These are phyloP conservation scores for Annulohypoxylon bovei DNA, from an alignment of 495 filamentous ascomycete species.

Conservation along the genomic window DNA sequence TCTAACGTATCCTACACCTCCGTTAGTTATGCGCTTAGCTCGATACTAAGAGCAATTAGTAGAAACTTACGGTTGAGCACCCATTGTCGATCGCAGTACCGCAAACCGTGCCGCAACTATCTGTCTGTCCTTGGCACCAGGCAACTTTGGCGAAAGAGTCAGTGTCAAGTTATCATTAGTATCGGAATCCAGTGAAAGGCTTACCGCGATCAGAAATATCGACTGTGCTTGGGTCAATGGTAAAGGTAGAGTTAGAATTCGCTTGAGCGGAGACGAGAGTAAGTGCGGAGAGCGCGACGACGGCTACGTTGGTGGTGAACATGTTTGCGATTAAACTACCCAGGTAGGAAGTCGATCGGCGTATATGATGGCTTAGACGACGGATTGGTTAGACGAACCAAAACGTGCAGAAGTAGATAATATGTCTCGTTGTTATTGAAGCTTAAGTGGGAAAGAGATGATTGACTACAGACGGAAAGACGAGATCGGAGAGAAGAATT, in stretches of 20 bases:
- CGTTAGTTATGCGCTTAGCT: constrained; percentile 17
- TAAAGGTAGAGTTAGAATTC: constrained; percentile 48
- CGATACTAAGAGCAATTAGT: not conserved
- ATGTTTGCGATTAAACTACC: constrained; percentile 34
- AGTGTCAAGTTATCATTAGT: constrained; percentile 3
- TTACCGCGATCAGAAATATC: constrained; percentile 37
- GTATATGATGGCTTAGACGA: constrained; percentile 5
- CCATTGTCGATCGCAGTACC: constrained; percentile 38
- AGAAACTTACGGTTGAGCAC: constrained; percentile 47
- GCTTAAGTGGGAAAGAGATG: constrained; percentile 14
- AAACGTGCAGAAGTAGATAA: constrained; percentile 9
- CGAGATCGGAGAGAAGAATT: constrained; percentile 20
- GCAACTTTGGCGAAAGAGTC: constrained; percentile 37
- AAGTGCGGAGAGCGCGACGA: constrained; percentile 47
- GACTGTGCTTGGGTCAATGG: constrained; percentile 45
- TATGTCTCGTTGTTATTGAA: constrained; percentile 22
- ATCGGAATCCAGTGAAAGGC: constrained; percentile 1
- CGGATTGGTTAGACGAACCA: constrained; percentile 18
- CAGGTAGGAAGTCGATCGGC: constrained; percentile 12
- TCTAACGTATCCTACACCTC: constrained; percentile 40
- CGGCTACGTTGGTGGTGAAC: constrained; percentile 43
- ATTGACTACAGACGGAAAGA: constrained; percentile 19
- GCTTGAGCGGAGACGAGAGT: constrained; percentile 48
- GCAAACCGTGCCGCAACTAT: constrained; percentile 51
- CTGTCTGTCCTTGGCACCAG: constrained; percentile 49